Base-by-base conservation (phyloP, 2,329 filamentous ascomycete genomes). In the Exophiala xenobiotica region DNA sequence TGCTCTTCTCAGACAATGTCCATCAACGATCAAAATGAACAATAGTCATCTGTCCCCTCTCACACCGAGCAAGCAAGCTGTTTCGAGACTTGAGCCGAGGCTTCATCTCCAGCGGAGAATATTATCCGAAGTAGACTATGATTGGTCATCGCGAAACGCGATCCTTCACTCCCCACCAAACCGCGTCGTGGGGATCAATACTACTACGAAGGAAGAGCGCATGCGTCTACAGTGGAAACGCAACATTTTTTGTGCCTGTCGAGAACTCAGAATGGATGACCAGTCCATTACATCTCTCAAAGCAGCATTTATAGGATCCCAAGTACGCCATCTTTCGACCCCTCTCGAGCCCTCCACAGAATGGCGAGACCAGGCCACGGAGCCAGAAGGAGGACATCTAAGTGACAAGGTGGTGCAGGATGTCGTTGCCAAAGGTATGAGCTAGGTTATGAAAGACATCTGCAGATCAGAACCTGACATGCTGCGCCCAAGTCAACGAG, bases 261-360 rank as follows among this genome's bases (percentile, higher is more conserved):
- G 18, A 29, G 8, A 20, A 8, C 18, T 11, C 19, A 12, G n/a
- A 9, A 58, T 56, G 56, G 50, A 56, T 7, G 56, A 56, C 16
- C 64, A 64, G 47, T 78, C 77, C 1, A 71, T 81, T 39, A 67
- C 74, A 16, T 74, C 77, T 53, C 61, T 76, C 31, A 81, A 81
- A 56, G 70, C 74, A 4, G 62, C 70, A 11, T 81, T 81, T 42
- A 67, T 81, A 14, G 68, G 75, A 49, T 66, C 67, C 7, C 76
- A 79, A 54, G 74, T 79, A 51, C 76, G 78, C 6, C 72, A 78
- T 16, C 67, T 81, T 3, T 77, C 75, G 2, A 70, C 74, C 49
- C 68, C 68, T 12, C 70, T 81, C 12, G 64, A 72, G 41, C 71
- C 73, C 3, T 73, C 76, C 3, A 69, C 74, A 49, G 67, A 72